Conservation (phyloP, 768 basidiomycete species). For the Serendipita indica region DNA sequence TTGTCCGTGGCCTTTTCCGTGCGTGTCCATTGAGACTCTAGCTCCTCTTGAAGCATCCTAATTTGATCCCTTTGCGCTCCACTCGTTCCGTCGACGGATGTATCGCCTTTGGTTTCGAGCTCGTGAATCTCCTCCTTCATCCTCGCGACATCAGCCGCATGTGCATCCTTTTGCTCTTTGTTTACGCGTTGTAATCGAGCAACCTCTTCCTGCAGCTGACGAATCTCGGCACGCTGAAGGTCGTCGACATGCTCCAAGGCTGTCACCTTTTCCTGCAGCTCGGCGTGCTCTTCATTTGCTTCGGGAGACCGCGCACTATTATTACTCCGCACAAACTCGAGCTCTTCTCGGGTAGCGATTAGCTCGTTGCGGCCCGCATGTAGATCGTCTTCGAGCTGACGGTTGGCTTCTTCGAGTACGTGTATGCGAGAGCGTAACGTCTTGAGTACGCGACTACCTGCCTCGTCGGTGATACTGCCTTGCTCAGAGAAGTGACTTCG, state of each 20-base stretch:
- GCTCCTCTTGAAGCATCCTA: constrained; percentile 24
- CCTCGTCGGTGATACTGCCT: constrained; percentile 1
- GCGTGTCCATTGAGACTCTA: constrained; percentile 57
- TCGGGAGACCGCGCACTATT: background rate
- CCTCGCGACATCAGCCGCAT: constrained; percentile 32
- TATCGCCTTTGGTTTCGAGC: constrained; percentile 10
- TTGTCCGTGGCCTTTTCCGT: constrained; percentile 42
- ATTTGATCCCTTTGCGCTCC: background rate
- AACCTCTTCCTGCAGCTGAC: constrained; percentile 1
- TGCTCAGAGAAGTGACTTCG: background rate
- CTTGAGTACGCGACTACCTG: background rate
- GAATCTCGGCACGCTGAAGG: background rate
- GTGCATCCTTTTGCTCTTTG: constrained; percentile 26
- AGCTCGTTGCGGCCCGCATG: constrained; percentile 44
- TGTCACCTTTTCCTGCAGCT: background rate
- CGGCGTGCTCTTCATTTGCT: background rate
- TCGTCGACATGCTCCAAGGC: constrained; percentile 4
- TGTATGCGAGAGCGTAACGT: constrained; percentile 12
- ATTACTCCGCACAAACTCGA: constrained; percentile 11
- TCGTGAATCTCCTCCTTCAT: constrained; percentile 28
- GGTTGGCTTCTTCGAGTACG: constrained; percentile 16
- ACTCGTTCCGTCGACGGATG: background rate
- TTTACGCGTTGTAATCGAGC: background rate
- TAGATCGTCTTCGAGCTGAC: constrained; percentile 29
- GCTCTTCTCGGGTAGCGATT: constrained; percentile 34